Percentiles rank a stretch among this genome's conserved stretches.
phyloP scores from a whole-genome alignment of 2,329 filamentous ascomycete genomes.

The Alternaria rosae region DNA sequence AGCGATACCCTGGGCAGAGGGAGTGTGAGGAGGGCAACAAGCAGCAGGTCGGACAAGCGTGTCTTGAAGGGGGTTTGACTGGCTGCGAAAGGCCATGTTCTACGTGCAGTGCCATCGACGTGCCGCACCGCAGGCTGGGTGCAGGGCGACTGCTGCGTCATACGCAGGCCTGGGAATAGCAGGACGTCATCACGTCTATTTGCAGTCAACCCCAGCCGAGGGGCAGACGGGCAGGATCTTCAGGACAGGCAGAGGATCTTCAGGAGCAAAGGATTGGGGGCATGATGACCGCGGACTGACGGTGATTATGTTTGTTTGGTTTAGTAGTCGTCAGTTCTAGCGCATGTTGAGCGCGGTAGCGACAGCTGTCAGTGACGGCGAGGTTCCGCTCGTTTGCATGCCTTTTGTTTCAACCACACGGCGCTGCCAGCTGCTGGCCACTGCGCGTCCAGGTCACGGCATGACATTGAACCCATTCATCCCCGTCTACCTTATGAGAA shows the following conservation, averaged over 20 bases:
- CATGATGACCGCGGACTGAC: not conserved
- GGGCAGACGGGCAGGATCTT: slow-evolving; percentile 1
- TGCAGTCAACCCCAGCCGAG: slow-evolving; percentile 2
- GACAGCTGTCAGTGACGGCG: slow-evolving; percentile 13
- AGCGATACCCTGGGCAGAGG: slow-evolving; percentile 14
- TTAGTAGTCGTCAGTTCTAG: not conserved
- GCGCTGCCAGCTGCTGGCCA: slow-evolving; percentile 10
- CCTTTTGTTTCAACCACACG: slow-evolving; percentile 24
- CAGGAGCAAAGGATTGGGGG: slow-evolving; percentile 1
- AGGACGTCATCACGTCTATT: slow-evolving; percentile 12
- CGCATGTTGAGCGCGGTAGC: slow-evolving; percentile 2
- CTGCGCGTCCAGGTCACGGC: slow-evolving; percentile 11
- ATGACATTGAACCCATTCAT: slow-evolving; percentile 9
- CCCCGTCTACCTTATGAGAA: slow-evolving; percentile 9
- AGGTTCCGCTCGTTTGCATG: slow-evolving; percentile 20
- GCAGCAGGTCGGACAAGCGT: slow-evolving; percentile 10
- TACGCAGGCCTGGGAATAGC: not conserved
- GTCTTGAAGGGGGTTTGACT: slow-evolving; percentile 18
- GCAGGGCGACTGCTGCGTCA: slow-evolving; percentile 10
- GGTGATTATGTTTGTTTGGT: slow-evolving; percentile 12
- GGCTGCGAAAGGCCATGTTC: slow-evolving; percentile 9
- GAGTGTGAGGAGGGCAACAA: slow-evolving; percentile 7
- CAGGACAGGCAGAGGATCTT: slow-evolving; percentile 2
- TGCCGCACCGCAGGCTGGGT: slow-evolving; percentile 11
- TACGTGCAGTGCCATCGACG: slow-evolving; percentile 8